Conservation (phyloP, 345 rosid species). For the Eucalyptus microcorys region DNA sequence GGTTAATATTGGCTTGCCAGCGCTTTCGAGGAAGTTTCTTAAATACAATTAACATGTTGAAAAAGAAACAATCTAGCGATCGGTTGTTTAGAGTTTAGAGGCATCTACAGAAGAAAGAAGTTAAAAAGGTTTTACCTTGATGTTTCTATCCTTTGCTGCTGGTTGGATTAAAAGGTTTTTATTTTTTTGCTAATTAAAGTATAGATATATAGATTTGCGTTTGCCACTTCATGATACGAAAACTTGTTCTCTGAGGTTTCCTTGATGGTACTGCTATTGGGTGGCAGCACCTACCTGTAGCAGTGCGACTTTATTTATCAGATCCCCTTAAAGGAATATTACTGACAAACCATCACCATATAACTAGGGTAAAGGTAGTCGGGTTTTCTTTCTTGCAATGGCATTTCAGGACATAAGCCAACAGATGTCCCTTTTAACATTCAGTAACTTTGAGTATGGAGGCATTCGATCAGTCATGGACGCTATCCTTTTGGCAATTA, state of each 20-base stretch:
- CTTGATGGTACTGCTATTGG: background rate
- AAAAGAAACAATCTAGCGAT: background rate
- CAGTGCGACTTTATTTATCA: background rate
- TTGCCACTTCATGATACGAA: background rate
- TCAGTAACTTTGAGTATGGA: background rate
- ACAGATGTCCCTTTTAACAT: background rate
- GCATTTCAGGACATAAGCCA: background rate
- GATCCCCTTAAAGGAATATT: background rate
- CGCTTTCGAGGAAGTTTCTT: background rate
- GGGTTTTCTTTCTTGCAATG: background rate
- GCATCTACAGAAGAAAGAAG: background rate
- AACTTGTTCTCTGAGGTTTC: background rate
- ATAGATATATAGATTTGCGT: background rate
- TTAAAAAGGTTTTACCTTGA: background rate
- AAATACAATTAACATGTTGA: background rate
- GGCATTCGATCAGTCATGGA: background rate
- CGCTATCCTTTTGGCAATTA: background rate
- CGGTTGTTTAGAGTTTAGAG: background rate
- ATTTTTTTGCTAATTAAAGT: background rate
- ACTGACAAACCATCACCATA: background rate
- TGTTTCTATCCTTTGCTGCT: background rate
- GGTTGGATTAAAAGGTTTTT: background rate
- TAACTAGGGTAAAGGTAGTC: background rate
- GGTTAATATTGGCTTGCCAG: background rate
- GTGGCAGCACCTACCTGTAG: background rate